Evolutionary conservation across 1,284 basidiomycete species (phyloP).

Genomic region (Anthracocystis setariae): DNA sequence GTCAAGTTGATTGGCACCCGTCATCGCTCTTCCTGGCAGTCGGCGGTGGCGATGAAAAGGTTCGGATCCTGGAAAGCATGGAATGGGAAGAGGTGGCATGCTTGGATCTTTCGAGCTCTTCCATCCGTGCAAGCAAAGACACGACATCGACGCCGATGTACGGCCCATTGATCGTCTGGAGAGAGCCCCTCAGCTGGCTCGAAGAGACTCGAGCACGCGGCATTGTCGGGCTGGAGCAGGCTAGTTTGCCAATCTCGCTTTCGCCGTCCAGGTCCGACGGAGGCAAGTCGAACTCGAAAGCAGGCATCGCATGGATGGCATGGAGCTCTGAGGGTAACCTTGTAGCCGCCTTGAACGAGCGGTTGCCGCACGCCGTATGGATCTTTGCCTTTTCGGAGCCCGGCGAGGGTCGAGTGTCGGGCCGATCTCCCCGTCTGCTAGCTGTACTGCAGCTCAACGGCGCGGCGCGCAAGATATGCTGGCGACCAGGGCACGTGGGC

Average conservation of each 20-base stretch:
- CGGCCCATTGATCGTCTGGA: conserved; percentile 52
- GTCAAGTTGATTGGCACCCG: conserved; percentile 64
- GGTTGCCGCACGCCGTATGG: conserved; percentile 73
- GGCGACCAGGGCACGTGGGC: conserved; percentile 79
- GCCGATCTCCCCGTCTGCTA: conserved; percentile 72
- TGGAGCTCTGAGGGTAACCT: conserved; percentile 54
- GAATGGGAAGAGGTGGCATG: conserved; percentile 38
- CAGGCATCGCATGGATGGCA: conserved; percentile 47
- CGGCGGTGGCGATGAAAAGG: conserved; percentile 66
- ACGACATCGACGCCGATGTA: conserved; percentile 11
- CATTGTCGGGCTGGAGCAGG: conserved; percentile 57
- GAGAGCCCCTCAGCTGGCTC: conserved; percentile 61
- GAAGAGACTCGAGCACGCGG: conserved; percentile 62
- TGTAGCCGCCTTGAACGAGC: conserved; percentile 68
- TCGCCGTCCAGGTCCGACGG: conserved; percentile 29
- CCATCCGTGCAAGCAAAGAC: conserved; percentile 18
- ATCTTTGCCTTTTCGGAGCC: conserved; percentile 75
- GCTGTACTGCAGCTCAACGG: conserved; percentile 76
- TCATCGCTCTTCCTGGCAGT: conserved; percentile 64
- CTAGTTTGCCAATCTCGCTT: conserved; percentile 43
- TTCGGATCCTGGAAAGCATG: conserved; percentile 47
- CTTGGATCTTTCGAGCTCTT: conserved; percentile 26
- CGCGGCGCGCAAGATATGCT: conserved; percentile 74
- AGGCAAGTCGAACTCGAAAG: conserved; percentile 27
- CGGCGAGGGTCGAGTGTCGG: conserved; percentile 67